Evolutionary conservation across 2,329 filamentous ascomycete species (phyloP), one percentile per base, ranked within the genome.

Genomic region (Plenodomus biglobosus): DNA sequence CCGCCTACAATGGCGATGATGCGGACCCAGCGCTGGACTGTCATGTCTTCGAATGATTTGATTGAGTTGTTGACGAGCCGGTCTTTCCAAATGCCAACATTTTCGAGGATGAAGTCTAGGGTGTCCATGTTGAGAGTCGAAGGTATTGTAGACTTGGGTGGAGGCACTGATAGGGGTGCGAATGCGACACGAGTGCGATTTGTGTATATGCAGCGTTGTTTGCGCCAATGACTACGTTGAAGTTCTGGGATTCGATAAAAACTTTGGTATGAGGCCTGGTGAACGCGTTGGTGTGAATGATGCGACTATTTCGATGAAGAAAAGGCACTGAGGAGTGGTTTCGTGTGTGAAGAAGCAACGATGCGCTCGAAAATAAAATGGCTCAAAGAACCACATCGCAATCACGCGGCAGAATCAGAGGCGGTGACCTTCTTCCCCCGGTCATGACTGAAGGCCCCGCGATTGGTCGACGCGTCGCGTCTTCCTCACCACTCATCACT

Each of bases 1-100:
- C 82, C 85, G 62, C 89, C 83, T 17, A 90, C 81, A 52, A 90
- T 81, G 57, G 84, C 79, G 58, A 90, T 73, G 48, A 94, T 78
- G 40, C 89, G 87, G 61, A 94, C 74, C 72, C 76, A 80, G 58
- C 78, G 76, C 50, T 73, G 65, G 27, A 68, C 48, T 38, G 68
- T 71, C 57, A 80, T 72, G 21, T 71, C 61, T 21, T 72, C 66
- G 61, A 80, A 73, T 38, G 77, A 73, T 44, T 58, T 70, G 48
- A 58, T 65, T 46, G 74, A 58, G 62, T 79, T 79, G 56, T 61
- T 66, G 50, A 62, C 52, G 50, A 74, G 64, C 54, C 73, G 72
- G 48, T 64, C 53, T 42, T 59, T 61, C 64, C 69, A 73, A 38
- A 63, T 65, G 43, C 57, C 52, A 44, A 73, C 44, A 19, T 58